Percentiles rank a stretch among this genome's conserved stretches.
These are phyloP conservation scores for Centaurea solstitialis DNA, from an alignment of 129 eudicot species.

Conservation along the genomic window DNA sequence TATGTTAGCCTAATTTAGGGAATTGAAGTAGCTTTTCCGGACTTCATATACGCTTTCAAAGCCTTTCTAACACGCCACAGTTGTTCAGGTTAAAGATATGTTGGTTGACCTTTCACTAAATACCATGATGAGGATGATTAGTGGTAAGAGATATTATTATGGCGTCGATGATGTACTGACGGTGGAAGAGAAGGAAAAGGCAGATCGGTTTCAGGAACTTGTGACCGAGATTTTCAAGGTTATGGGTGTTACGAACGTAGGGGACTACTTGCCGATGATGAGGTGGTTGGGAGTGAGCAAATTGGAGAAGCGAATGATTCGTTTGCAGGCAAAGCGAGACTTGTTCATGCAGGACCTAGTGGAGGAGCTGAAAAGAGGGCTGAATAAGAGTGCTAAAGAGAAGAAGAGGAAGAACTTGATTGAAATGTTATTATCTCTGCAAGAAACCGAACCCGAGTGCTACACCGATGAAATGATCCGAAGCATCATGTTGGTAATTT, in stretches of 20 bases:
- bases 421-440: constrained; percentile 44
- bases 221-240: constrained; percentile 23
- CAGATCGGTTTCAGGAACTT: constrained; percentile 42
- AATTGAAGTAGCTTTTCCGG: no score
- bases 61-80: neutral
- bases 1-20: no score
- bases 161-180: constrained; percentile 36
- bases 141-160: constrained; percentile 53
- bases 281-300: constrained; percentile 34
- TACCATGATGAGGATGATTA: constrained; percentile 63
- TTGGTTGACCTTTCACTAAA: constrained; percentile 49
- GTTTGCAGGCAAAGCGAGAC: constrained; percentile 37
- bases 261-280: constrained; percentile 46
- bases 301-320: constrained; percentile 18
- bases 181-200: constrained; percentile 27
- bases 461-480: constrained; percentile 49
- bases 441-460: constrained; percentile 45
- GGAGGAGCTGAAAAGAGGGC: constrained; percentile 30
- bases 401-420: constrained; percentile 34
- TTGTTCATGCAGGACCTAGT: constrained; percentile 40
- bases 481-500: constrained; percentile 53
- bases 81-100: constrained; percentile 37
- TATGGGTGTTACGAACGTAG: constrained; percentile 12
- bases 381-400: neutral
- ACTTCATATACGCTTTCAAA: no score